Percentiles rank a stretch among this genome's conserved stretches.
phyloP scores from a whole-genome alignment of 2,329 filamentous ascomycete species.

The Fusarium nisikadoi region DNA sequence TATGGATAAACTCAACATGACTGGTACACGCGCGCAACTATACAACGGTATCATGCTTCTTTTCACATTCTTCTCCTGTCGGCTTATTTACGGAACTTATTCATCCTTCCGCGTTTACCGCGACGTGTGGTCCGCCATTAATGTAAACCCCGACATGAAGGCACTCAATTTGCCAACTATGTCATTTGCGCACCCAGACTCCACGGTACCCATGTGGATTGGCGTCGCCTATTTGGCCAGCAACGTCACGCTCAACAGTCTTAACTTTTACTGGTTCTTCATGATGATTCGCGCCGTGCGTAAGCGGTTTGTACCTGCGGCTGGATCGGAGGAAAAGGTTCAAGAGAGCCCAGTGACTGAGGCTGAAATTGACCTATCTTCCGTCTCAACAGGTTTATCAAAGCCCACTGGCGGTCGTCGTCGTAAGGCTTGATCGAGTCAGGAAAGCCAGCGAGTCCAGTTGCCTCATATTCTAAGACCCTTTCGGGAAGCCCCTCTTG shows the following conservation, averaged over 20 bases:
- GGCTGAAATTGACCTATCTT: constrained; percentile 45
- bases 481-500: not conserved
- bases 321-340: constrained; percentile 46
- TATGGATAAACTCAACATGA: constrained; percentile 86
- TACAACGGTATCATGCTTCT: constrained; percentile 81
- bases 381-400: constrained; percentile 45
- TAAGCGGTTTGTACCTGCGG: constrained; percentile 74
- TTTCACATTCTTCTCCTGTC: constrained; percentile 78
- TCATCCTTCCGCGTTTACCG: constrained; percentile 75
- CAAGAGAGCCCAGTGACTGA: constrained; percentile 41
- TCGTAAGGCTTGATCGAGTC: constrained; percentile 46
- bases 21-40: constrained; percentile 77
- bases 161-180: constrained; percentile 44
- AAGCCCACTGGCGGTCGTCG: constrained; percentile 34
- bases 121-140: constrained; percentile 70
- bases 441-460: not conserved
- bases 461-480: not conserved
- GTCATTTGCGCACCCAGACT: constrained; percentile 59
- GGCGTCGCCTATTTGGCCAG: constrained; percentile 73
- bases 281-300: constrained; percentile 86
- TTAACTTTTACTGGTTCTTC: constrained; percentile 88
- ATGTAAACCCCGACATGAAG: constrained; percentile 51
- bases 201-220: constrained; percentile 75
- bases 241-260: constrained; percentile 76
- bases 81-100: constrained; percentile 81